These are phyloP conservation scores for Trypanosoma caninum DNA, from an alignment of 208 protist genomes.

Conservation along the genomic window DNA sequence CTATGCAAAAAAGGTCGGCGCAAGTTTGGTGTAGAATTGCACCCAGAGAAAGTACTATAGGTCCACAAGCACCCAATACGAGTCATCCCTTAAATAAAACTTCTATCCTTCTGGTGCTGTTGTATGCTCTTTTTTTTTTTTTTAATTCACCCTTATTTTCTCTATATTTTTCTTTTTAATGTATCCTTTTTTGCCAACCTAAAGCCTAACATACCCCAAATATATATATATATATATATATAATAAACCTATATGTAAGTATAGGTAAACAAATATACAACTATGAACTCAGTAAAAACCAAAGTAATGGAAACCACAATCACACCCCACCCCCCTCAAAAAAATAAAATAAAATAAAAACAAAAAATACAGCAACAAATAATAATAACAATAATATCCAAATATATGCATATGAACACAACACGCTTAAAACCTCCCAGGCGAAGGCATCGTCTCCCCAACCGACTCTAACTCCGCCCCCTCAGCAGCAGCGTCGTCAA, in stretches of 20 bases:
- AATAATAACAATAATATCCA: too few species aligned
- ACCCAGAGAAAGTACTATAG: background rate
- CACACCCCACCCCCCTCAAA: background rate
- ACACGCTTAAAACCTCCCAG: conserved; percentile 10
- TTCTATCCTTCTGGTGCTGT: conserved; percentile 1
- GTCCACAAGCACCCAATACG: conserved; percentile 13
- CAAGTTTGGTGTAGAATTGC: background rate
- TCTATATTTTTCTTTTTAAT: background rate
- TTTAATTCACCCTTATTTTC: background rate
- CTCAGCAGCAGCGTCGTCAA: conserved; percentile 27
- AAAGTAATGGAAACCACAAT: background rate
- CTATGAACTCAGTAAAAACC: background rate
- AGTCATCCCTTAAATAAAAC: conserved; percentile 10
- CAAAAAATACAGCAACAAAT: too few species aligned
- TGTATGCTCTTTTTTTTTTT: background rate
- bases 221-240: conserved; percentile 4
- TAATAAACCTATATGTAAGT: background rate
- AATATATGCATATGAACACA: background rate
- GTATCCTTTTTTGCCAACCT: background rate
- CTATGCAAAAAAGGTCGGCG: conserved; percentile 1
- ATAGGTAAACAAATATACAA: background rate
- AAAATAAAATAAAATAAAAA: too few species aligned
- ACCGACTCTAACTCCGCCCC: conserved; percentile 38
- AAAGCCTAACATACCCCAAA: too few species aligned
- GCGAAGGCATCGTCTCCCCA: conserved; percentile 31